Base-by-base conservation (phyloP, 169 alveolate species). In the Plasmodium inui region DNA sequence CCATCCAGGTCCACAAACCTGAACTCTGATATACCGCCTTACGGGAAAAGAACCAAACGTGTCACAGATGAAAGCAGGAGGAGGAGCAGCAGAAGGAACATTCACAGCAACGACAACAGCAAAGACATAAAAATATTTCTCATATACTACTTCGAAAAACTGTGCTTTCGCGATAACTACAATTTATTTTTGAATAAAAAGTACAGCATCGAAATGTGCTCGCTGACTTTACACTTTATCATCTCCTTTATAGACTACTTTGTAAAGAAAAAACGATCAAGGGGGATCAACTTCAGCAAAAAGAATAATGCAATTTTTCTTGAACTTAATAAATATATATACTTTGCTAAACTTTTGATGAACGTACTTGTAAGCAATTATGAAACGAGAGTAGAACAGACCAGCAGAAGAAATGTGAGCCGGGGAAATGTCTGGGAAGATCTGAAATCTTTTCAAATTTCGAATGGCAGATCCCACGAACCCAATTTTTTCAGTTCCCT, bases 321-420 rank as follows among this genome's bases (percentile, higher is more conserved):
- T 46, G 93, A 84, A 74, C 78, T 84, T 74, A 84, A 84, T 50
- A 84, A 84, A 73, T 84, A 84, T 84, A 53, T 84, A 19, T 84
- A 84, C 57, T 73, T 73, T 73, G 30, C 39, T 73, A 84, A 84
- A 84, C 74, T 84, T 7, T 17, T 84, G 34, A 84, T 84, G 93
- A 55, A 74, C 22, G 50, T 72, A n/a, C 22, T 84, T 30, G 10
- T 30, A 26, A 53, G 39, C n/a, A 84, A 84, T 74, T 44, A 71
- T 34, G 32, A 57, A 10, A 73, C 46, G 61, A 73, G 41, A n/a
- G 39, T 84, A 22, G 28, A 84, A 50, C 67, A 84, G 26, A 72
- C 17, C 22, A 73, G 10, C 57, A 84, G 78, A 84, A 84, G 79
- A 50, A 84, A 84, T 39, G 84, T 72, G 44, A 84, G 93, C 28